Conservation (phyloP, 2,329 filamentous ascomycete species). For the Karstenula rhodostoma region DNA sequence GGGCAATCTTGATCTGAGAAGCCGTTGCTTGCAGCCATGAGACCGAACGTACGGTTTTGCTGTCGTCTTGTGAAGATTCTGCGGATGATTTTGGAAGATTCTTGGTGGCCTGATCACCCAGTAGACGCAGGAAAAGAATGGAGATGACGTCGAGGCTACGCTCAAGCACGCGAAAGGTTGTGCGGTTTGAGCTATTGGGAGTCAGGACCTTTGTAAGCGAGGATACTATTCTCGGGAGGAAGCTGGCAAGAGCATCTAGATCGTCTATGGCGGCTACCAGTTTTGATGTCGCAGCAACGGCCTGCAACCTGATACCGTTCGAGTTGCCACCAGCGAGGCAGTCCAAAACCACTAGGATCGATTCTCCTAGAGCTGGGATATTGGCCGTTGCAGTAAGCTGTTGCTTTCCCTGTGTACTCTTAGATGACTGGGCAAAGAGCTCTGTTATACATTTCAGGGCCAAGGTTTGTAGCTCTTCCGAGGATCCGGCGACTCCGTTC, state of each 20-base stretch:
- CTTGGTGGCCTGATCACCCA: slow-evolving; percentile 55
- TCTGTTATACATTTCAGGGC: slow-evolving; percentile 74
- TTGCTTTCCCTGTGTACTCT: slow-evolving; percentile 57
- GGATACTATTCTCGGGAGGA: slow-evolving; percentile 88
- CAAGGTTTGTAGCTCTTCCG: slow-evolving; percentile 78
- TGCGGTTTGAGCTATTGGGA: slow-evolving; percentile 68
- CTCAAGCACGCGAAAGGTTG: slow-evolving; percentile 70
- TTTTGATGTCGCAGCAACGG: slow-evolving; percentile 69
- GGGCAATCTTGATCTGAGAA: slow-evolving; percentile 81
- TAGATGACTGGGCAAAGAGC: slow-evolving; percentile 68
- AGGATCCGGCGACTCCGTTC: slow-evolving; percentile 57
- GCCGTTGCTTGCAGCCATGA: slow-evolving; percentile 83
- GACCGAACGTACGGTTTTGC: slow-evolving; percentile 52
- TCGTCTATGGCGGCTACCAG: slow-evolving; percentile 73
- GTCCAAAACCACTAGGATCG: slow-evolving; percentile 81
- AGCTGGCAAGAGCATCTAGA: slow-evolving; percentile 78
- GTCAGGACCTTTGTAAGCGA: slow-evolving; percentile 78
- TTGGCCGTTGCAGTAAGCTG: slow-evolving; percentile 64
- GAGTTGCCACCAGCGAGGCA: slow-evolving; percentile 71
- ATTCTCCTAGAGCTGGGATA: slow-evolving; percentile 82
- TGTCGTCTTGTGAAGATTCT: slow-evolving; percentile 20
- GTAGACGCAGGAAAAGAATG: slow-evolving; percentile 52
- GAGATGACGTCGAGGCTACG: slow-evolving; percentile 67
- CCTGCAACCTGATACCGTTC: slow-evolving; percentile 73
- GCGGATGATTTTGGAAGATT: slow-evolving; percentile 30